A percentile compares a stretch with the other conserved stretches of the same genome.
These are phyloP conservation scores for Globisporangium echinulatum DNA, from an alignment of 352 stramenopile genomes.

Conservation along the genomic window DNA sequence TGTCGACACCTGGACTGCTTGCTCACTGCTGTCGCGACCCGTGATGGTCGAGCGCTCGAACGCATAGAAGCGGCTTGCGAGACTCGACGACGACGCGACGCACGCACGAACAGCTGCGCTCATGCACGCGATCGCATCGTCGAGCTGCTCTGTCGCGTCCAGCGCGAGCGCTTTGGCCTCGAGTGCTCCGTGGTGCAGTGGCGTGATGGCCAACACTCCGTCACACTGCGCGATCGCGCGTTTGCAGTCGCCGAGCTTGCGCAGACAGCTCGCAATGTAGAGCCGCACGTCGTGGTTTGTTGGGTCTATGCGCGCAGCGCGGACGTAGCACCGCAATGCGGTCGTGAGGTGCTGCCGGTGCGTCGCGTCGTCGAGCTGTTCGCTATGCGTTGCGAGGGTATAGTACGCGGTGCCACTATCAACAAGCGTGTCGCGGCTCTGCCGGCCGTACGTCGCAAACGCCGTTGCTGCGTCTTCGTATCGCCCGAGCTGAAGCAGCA, in stretches of 20 bases:
- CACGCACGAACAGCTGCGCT: conserved; percentile 46
- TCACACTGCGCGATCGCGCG: conserved; percentile 53
- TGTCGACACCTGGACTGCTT: not conserved
- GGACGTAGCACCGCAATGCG: conserved; percentile 65
- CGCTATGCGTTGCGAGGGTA: conserved; percentile 39
- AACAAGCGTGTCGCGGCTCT: conserved; percentile 55
- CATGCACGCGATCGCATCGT: conserved; percentile 54
- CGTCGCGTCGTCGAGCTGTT: conserved; percentile 29
- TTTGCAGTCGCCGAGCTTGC: conserved; percentile 31
- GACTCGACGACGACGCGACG: conserved; percentile 43
- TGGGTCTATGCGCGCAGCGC: conserved; percentile 49
- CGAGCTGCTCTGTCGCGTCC: conserved; percentile 33
- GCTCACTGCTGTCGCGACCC: conserved; percentile 9
- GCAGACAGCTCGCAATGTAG: conserved; percentile 64
- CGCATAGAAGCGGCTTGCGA: conserved; percentile 64
- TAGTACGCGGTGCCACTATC: conserved; percentile 79
- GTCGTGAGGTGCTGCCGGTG: conserved; percentile 35
- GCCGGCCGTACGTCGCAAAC: conserved; percentile 54
- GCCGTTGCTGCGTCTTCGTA: conserved; percentile 57
- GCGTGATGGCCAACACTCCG: conserved; percentile 29
- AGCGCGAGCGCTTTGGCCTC: conserved; percentile 60
- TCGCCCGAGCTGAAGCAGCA: conserved; percentile 58
- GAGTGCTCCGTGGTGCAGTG: conserved; percentile 38
- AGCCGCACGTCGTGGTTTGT: conserved; percentile 53
- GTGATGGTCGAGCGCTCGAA: conserved; percentile 54